Percentiles rank a stretch among this genome's conserved stretches.
phyloP scores from a whole-genome alignment of 495 filamentous ascomycete species.

The Chaetomium fimeti region DNA sequence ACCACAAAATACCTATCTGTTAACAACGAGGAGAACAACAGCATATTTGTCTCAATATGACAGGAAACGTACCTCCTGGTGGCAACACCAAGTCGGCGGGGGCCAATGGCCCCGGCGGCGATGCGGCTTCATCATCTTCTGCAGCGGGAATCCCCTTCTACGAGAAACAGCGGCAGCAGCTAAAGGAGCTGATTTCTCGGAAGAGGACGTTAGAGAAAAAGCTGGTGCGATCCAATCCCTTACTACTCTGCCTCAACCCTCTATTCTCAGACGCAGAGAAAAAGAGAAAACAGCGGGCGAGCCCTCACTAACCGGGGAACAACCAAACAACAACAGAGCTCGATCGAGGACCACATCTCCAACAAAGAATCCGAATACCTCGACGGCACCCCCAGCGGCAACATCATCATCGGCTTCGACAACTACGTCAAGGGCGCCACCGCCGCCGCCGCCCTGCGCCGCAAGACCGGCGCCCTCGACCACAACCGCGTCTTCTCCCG shows the following conservation, averaged over 20 bases:
- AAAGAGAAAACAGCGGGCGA: background rate
- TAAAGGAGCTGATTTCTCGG: slow-evolving; percentile 50
- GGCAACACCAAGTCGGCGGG: slow-evolving; percentile 30
- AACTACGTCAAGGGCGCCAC: slow-evolving; percentile 86
- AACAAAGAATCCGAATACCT: slow-evolving; percentile 84
- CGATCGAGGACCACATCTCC: slow-evolving; percentile 75
- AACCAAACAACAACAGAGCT: slow-evolving; percentile 20
- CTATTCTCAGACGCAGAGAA: background rate
- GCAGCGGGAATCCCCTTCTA: slow-evolving; percentile 50
- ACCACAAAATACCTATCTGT: background rate
- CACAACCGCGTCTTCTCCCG: slow-evolving; percentile 57
- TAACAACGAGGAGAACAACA: background rate
- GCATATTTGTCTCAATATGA: slow-evolving; percentile 38
- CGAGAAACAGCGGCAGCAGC: slow-evolving; percentile 49
- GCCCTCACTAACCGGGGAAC: background rate
- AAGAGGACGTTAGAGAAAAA: slow-evolving; percentile 46
- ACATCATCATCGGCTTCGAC: slow-evolving; percentile 97
- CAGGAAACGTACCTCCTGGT: slow-evolving; percentile 43
- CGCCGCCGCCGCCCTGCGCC: slow-evolving; percentile 47
- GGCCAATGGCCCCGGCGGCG: slow-evolving; percentile 32
- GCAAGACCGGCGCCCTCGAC: slow-evolving; percentile 52
- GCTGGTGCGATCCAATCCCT: slow-evolving; percentile 36
- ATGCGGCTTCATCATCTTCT: slow-evolving; percentile 9
- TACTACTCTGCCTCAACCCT: no score
- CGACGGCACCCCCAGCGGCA: slow-evolving; percentile 83